phyloP scores from a whole-genome alignment of 169 alveolate species.

The Sarcocystis neurona region DNA sequence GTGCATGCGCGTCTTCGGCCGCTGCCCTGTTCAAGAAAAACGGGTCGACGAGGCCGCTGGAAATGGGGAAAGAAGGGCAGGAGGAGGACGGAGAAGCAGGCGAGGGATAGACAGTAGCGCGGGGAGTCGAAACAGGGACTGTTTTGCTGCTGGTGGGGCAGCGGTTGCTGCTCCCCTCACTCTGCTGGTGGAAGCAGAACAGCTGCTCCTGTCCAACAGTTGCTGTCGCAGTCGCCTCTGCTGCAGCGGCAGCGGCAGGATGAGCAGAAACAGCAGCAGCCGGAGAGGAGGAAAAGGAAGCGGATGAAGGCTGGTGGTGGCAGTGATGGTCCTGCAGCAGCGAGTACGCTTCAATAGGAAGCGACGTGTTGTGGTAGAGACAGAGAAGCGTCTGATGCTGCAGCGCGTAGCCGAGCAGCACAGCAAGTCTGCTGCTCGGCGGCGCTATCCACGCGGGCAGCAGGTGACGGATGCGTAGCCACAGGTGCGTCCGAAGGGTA shows the following conservation, averaged over 20 bases:
- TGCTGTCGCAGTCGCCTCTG: neutral
- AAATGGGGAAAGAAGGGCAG: too few relatives aligned
- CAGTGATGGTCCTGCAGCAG: constrained; percentile 19
- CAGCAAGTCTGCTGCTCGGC: constrained; percentile 7
- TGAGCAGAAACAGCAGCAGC: neutral
- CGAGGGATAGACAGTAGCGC: too few relatives aligned
- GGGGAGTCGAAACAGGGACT: too few relatives aligned
- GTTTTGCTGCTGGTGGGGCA: too few relatives aligned
- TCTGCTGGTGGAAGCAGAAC: too few relatives aligned
- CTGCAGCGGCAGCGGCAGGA: neutral
- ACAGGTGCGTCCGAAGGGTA: constrained; percentile 7
- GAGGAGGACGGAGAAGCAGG: too few relatives aligned
- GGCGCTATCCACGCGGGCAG: neutral
- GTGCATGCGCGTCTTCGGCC: too few relatives aligned
- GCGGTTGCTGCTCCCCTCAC: too few relatives aligned
- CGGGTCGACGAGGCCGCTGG: too few relatives aligned
- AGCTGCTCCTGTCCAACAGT: too few relatives aligned
- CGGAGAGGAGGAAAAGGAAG: neutral
- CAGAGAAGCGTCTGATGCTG: constrained; percentile 19
- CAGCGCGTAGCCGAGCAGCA: constrained; percentile 10
- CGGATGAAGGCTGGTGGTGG: neutral
- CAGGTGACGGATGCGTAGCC: neutral
- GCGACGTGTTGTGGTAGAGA: constrained; percentile 14
- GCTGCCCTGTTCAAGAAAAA: too few relatives aligned
- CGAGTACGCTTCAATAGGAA: neutral